Evolutionary conservation across 2,329 filamentous ascomycete genomes (phyloP).

Genomic region (Claviceps pusilla): DNA sequence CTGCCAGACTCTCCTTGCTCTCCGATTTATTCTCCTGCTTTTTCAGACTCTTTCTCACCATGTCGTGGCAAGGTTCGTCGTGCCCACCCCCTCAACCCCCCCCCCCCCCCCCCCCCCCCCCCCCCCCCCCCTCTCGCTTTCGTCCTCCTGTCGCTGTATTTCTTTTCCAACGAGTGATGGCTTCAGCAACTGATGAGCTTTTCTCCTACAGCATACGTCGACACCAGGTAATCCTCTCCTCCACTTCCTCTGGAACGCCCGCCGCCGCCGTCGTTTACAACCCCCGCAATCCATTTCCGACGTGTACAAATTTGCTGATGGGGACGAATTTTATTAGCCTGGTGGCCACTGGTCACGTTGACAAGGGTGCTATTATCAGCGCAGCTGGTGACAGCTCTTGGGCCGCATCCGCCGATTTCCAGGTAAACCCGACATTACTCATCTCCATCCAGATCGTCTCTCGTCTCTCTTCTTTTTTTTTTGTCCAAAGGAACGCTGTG

Average conservation of each 20-base stretch:
- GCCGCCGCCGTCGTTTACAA: neutral
- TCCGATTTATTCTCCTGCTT: neutral
- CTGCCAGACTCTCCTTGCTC: slow-evolving; percentile 1
- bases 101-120: neutral
- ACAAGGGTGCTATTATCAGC: slow-evolving; percentile 77
- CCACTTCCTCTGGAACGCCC: neutral
- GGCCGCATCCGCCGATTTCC: slow-evolving; percentile 57
- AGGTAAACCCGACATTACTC: slow-evolving; percentile 37
- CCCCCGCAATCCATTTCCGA: slow-evolving; percentile 1
- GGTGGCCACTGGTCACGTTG: slow-evolving; percentile 61
- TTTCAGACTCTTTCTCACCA: slow-evolving; percentile 22
- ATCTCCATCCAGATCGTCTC: neutral
- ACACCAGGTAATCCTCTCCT: slow-evolving; percentile 29
- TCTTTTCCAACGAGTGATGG: neutral
- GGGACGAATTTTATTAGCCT: slow-evolving; percentile 40
- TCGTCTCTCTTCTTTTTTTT: too few species aligned
- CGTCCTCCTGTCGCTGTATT: slow-evolving; percentile 11
- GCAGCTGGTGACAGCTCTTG: slow-evolving; percentile 65
- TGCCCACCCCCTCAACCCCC: slow-evolving; percentile 6
- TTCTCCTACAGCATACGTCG: slow-evolving; percentile 31
- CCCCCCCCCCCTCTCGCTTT: neutral
- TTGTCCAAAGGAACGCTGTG: neutral
- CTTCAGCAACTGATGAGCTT: slow-evolving; percentile 7
- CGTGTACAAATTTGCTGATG: slow-evolving; percentile 8
- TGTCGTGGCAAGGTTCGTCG: slow-evolving; percentile 60